Evolutionary conservation across 306 rosid species (phyloP), one percentile per base, ranked within the genome.

Genomic region (Lathyrus oleraceus): DNA sequence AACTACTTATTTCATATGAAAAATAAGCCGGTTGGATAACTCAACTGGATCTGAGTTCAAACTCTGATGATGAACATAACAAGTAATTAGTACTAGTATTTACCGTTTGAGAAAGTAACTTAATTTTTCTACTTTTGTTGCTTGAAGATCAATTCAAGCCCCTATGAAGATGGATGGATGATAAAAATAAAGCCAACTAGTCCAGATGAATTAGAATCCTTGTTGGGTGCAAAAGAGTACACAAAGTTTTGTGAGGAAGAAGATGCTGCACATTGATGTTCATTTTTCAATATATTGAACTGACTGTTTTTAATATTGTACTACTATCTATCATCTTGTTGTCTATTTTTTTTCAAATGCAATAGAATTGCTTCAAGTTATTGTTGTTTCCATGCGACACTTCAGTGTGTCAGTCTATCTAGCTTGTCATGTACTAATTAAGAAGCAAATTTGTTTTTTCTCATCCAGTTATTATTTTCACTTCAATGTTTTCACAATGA

Each of bases 131-230:
- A 25, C 60, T 53, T 57, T 57, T 27, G 40, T 57, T 0, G 32
- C 20, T 57, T 72, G 20, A 70, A 88, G 96, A 81, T 91, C 54
- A 95, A 91, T 54, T 43, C 87, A 66, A 87, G 90, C 76, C 97
- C 99, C 8, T 95, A 84, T 56, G 97, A 89, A 82, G 89, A 78
- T n/a, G 99, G 99, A 56, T 89, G 92, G 97, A 88, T 91, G 95
- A 94, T 91, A 72, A 91, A 94, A 80, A 71, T 95, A 76, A 95
- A 95, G 81, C 91, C 99, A 6, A 86, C 79, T 81, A 77, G 65
- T 76, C 86, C 88, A 40, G 48, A 87, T 56, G 92, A 91, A 69
- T 58, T 87, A 70, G 92, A 85, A 45, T 83, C 95, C 20, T 83
- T 86, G 84, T 2, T 87, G 79, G 95, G 89, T 32, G 60, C 89